Base-by-base conservation (phyloP, 164 flowering plant genomes). In the Chimonanthus salicifolius region DNA sequence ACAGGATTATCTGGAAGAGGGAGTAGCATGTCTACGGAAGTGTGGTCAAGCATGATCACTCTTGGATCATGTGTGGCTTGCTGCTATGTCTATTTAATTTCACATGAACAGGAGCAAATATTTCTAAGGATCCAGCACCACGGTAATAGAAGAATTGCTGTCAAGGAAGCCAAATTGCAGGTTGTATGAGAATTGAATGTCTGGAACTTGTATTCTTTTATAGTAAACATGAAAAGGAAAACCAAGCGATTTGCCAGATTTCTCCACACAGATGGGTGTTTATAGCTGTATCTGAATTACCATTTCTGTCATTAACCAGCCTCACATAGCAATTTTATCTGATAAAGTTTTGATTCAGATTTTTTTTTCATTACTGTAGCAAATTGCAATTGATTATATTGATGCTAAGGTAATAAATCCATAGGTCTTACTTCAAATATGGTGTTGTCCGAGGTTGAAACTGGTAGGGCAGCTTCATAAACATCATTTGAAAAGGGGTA, bases 1-100 rank as follows among this genome's bases (percentile, higher is more conserved):
- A 80, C 85, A 96, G 76, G 98, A 96, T 80, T 94, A 94, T 79
- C 75, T 84, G 80, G 98, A 96, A 81, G 99, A 94, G 76, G 97
- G 98, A 78, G 71, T 88, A 67, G 88, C 77, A 54, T 94, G 98
- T 81, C 75, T 94, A 66, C 87, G 89, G 82, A 94, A 92, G 82
- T 89, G 94, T 75, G 95, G 97, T 45, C 90, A 87, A 67, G 90
- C 90, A 69, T 90, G 81, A 86, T 16, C 49, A 45, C 16, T 6
- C 48, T 43, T 4, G 15, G 2, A 54, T 54, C 16, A 54, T 54
- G 60, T 33, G 60, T 54, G 60, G 16, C 5, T 54, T 54, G 16
- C 60, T 11, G 16, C 60, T 3, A 10, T 13, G 60, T 54, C 60
- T 54, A 54, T 54, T 10, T 54, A 5, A 13, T 54, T 15, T 11